Base-by-base conservation (phyloP, 2,329 filamentous ascomycete species). In the Colletotrichum abscissum region DNA sequence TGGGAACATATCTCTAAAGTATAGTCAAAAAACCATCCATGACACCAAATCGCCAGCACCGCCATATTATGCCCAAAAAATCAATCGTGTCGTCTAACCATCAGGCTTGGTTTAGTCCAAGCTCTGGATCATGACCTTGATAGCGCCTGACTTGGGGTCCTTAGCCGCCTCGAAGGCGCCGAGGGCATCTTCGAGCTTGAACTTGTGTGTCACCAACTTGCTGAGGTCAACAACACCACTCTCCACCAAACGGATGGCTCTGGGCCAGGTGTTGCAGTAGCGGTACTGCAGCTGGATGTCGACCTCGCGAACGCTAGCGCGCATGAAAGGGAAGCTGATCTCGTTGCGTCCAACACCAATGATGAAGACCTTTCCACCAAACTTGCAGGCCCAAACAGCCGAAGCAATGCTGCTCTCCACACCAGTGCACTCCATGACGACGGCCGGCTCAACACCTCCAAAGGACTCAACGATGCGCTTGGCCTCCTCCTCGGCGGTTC, bases 251-350 rank as follows among this genome's bases (percentile, higher is more conserved):
- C 95, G 90, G 77, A 98, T 98, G 56, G 97, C 96, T 75, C 94
- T 91, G 42, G 96, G 97, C 96, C 96, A 98, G 26, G 95, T 98
- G 86, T 98, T 98, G 86, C 90, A 90, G 87, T 98, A 98, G 74
- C 97, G 91, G 87, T 98, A 98, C 86, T 98, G 96, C 84, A 98
- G 97, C 85, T 97, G 94, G 74, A 98, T 87, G 84, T 98, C 96
- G 78, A 98, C 93, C 86, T 98, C 97, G 76, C 94, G 90, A 6
- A 95, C 96, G 78, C 93, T 96, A 71, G 96, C 89, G 64, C 95
- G 87, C 96, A 98, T 98, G 83, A 98, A 98, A 33, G 96, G 96
- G 76, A 98, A 93, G 84, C 91, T 95, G 87, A 98, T 97, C 87
- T 98, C 94, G 82, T 97, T 95, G 88, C 94, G 96, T 77, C 96